Base-by-base conservation (phyloP, 2,329 filamentous ascomycete species). In the Fusarium sp. region DNA sequence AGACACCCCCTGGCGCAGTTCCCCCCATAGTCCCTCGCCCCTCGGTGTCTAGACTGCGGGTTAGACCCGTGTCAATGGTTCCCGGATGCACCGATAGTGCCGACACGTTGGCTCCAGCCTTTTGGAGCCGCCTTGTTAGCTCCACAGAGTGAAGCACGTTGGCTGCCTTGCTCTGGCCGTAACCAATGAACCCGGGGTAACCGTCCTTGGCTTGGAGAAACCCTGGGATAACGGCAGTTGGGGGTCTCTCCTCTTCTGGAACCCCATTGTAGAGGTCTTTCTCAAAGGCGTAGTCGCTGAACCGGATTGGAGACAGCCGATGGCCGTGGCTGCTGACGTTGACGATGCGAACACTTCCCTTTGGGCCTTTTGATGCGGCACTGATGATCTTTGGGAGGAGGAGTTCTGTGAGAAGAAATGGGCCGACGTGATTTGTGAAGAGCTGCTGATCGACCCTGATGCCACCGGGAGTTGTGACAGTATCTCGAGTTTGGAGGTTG, bases 291-390 rank as follows among this genome's bases (percentile, higher is more conserved):
- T 80, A 83, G 74, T 88, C 86, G 52, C 81, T 79, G 68, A 84
- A 87, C 4, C 85, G 79, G 18, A 88, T 77, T 1, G 83, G 83
- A 3, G 79, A 77, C 14, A 87, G 57, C 7, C 83, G 80, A 70
- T 88, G 82, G 2, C 85, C 86, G 35, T 83, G 78, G 73, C 86
- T 87, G 29, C 82, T 82, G 9, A 88, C 78, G 68, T 83, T 86
- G 22, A 89, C 82, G 9, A 89, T 68, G 0, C 84, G 79, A 1
- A 82, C 76, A 8, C 66, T 67, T 31, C 56, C 54, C 9, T 52
- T 56, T 5, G 13, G 27, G 7, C 52, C 10, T 7, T 50, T 20
- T 1, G 63, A 50, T 0, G 64, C 58, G 18, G 72, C 62, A 1
- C 77, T 75, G 0, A 82, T 62, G 2, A 81, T 56, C 68, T 81